Percentiles rank a stretch among this genome's conserved stretches.
Conservation (phyloP, 164 flowering plant genomes). For the Aristolochia fimbriata region DNA sequence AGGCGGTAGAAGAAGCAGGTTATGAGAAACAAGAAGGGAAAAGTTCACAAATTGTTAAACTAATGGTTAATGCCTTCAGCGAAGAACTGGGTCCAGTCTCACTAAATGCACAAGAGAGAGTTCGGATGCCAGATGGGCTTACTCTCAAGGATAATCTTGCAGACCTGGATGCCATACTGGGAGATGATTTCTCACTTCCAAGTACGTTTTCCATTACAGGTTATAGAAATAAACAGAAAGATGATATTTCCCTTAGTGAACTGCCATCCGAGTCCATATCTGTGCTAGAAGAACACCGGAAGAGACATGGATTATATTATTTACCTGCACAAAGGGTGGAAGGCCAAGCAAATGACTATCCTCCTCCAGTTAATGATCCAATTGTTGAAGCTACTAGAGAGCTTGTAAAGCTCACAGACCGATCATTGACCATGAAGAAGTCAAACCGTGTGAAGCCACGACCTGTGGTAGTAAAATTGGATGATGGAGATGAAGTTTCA, state of each 20-base stretch:
- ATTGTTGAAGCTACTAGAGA: constrained; percentile 35
- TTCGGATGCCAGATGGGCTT: constrained; percentile 69
- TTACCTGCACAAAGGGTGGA: constrained; percentile 57
- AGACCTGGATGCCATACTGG: constrained; percentile 55
- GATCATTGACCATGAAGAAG: constrained; percentile 48
- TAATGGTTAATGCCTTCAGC: constrained; percentile 40
- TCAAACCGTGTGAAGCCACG: constrained; percentile 50
- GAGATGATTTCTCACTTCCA: constrained; percentile 33
- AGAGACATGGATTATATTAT: constrained; percentile 82
- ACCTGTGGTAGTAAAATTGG: constrained; percentile 83
- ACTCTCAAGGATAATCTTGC: constrained; percentile 52
- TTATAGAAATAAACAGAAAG: constrained; percentile 16
- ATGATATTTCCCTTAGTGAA: constrained; percentile 19
- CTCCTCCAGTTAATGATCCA: constrained; percentile 69
- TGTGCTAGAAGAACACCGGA: constrained; percentile 68
- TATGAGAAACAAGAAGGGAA: constrained; percentile 15
- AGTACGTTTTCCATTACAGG: constrained; percentile 34
- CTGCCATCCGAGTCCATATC: constrained; percentile 50
- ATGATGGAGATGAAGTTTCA: constrained; percentile 40
- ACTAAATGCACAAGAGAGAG: constrained; percentile 59
- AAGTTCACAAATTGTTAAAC: constrained; percentile 26
- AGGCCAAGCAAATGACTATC: constrained; percentile 42
- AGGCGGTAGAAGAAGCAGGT: constrained; percentile 32
- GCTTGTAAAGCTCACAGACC: constrained; percentile 64
- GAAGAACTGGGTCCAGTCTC: constrained; percentile 80